Conservation (phyloP, 805 yeast genomes). For the Monosporozyma servazzii region DNA sequence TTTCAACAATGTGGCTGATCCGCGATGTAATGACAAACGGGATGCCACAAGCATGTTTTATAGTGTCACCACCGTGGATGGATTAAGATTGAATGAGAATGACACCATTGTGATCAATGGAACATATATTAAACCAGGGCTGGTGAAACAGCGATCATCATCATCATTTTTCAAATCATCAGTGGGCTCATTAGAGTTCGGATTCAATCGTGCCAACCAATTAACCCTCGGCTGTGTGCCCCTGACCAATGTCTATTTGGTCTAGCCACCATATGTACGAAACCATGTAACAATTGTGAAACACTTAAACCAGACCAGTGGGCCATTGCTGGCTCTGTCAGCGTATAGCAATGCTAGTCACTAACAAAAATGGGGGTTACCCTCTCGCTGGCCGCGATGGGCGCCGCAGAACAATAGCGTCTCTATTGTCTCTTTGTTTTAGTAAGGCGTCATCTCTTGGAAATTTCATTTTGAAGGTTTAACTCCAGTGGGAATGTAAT, state of each 20-base stretch:
- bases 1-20: not conserved
- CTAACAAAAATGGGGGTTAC: too few species aligned
- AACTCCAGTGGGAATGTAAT: too few species aligned
- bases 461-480: too few species aligned
- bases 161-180: not conserved
- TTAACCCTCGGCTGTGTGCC: slow-evolving; percentile 23
- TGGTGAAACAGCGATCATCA: not conserved
- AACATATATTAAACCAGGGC: not conserved
- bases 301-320: too few species aligned
- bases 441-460: too few species aligned
- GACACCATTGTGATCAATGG: slow-evolving; percentile 15
- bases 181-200: slow-evolving; percentile 7
- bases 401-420: too few species aligned
- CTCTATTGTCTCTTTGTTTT: too few species aligned
- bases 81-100: not conserved
- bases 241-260: slow-evolving; percentile 14
- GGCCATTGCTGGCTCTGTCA: too few species aligned
- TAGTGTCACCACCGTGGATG: not conserved
- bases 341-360: too few species aligned
- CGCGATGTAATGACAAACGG: not conserved
- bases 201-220: slow-evolving; percentile 16
- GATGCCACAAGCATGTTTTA: not conserved
- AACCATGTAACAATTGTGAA: too few species aligned
- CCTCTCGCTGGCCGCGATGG: too few species aligned
- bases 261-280: not conserved